Base-by-base conservation (phyloP, 2,329 filamentous ascomycete species). In the Botrytis galanthina region DNA sequence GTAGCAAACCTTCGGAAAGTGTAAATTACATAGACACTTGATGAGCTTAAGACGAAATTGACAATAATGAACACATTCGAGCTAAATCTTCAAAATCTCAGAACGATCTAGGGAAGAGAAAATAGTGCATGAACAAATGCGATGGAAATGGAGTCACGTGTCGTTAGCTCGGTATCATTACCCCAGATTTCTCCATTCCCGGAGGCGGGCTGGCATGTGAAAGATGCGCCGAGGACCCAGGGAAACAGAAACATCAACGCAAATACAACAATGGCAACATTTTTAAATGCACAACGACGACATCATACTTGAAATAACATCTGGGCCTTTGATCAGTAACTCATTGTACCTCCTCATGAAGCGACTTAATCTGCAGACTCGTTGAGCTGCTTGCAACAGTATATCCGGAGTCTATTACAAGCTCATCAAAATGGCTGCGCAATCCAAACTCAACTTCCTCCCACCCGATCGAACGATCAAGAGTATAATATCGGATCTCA, bases 381-480 rank as follows among this genome's bases (percentile, higher is more conserved):
- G 20, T 16, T 70, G 68, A 70, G 68, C 42, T 70, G 68, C 54
- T 61, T 39, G 35, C 42, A 46, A 72, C 46, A 59, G 60, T 54
- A 67, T 67, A 44, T 46, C 70, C 61, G 37, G 60, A 67, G 60
- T 72, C 60, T 42, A 10, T 57, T 44, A 57, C 44, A 67, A 67
- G 14, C 42, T 42, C n/a, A 59, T 67, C 46, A 44, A 32, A 32
- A 95, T 95, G 93, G 92, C 91, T 74, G 89, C 85, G 74, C 91
- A 92, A 81, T 95, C 93, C 70, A 95, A 94, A 81, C 94, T 93
- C 70, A 93, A 93, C 81, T 84, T 94, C 75, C 85, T 90, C 57
- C 84, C 85, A 72, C 79, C 80, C 32, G 89, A 92, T 78, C 88
- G 88, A 77, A 91, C 89, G 73, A 80, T 95, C 80, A 89, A 90